Conservation (phyloP, 1,284 basidiomycete genomes). For the Xerocomus minutiporus region DNA sequence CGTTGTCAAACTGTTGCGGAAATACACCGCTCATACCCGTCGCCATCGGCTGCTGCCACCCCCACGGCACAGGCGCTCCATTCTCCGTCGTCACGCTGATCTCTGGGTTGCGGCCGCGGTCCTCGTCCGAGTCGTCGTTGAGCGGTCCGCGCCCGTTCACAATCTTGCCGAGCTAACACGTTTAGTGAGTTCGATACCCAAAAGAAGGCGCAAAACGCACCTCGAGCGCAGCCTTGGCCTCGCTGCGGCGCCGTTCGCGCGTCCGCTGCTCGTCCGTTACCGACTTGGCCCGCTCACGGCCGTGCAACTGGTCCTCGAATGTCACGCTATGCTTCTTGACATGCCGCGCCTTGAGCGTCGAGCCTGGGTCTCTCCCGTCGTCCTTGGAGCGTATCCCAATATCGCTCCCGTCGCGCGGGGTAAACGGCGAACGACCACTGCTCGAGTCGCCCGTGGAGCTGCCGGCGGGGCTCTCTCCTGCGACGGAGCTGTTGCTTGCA, state of each 20-base stretch:
- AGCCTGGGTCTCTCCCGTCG: constrained; percentile 34
- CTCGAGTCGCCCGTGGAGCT: constrained; percentile 79
- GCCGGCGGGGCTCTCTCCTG: constrained; percentile 59
- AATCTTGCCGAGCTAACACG: constrained; percentile 65
- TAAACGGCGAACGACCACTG: constrained; percentile 63
- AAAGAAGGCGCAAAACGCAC: constrained; percentile 33
- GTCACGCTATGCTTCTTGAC: constrained; percentile 56
- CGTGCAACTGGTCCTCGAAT: constrained; percentile 42
- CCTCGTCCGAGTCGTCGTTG: constrained; percentile 53
- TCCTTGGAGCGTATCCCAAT: constrained; percentile 38
- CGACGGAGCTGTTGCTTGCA: constrained; percentile 32
- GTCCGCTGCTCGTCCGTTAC: constrained; percentile 48
- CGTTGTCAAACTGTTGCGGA: constrained; percentile 34
- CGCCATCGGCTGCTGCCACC: constrained; percentile 32
- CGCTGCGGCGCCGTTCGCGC: constrained; percentile 63
- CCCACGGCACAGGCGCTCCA: constrained; percentile 25
- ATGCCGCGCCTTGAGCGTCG: constrained; percentile 35
- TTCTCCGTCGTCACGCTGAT: constrained; percentile 47
- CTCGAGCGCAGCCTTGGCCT: constrained; percentile 77
- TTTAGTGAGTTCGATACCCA: constrained; percentile 17
- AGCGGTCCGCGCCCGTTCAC: constrained; percentile 69
- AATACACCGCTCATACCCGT: constrained; percentile 25
- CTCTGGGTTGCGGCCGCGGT: constrained; percentile 23
- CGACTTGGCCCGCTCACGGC: constrained; percentile 31
- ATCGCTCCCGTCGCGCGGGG: constrained; percentile 72